A percentile compares a stretch with the other conserved stretches of the same genome.
These are phyloP conservation scores for Apophysomyces sp. DNA, from an alignment of 371 early-diverging fungal genomes.

Conservation along the genomic window DNA sequence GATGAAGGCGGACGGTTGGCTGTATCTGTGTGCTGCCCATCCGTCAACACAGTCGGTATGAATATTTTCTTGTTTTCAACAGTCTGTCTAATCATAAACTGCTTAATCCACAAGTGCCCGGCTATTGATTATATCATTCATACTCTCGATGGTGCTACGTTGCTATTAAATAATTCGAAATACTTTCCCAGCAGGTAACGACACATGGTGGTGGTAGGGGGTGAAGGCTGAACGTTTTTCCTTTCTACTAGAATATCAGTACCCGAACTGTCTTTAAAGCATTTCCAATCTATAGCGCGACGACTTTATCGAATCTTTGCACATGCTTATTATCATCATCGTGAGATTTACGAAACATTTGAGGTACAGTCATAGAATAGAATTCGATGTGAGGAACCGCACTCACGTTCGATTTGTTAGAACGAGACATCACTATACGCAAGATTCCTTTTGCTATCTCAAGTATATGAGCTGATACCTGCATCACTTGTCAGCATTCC, in stretches of 20 bases:
- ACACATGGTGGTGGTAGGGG: background rate
- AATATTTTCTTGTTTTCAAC: background rate
- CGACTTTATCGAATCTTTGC: constrained; percentile 95
- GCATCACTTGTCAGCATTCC: constrained; percentile 70
- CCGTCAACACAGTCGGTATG: constrained; percentile 75
- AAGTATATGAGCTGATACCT: constrained; percentile 62
- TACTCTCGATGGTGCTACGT: constrained; percentile 86
- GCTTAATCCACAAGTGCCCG: constrained; percentile 60
- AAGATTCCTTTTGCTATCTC: constrained; percentile 72
- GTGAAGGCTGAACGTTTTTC: background rate
- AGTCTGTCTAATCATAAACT: background rate
- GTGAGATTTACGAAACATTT: constrained; percentile 82
- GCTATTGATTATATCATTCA: constrained; percentile 94
- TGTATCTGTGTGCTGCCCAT: constrained; percentile 94
- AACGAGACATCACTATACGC: constrained; percentile 77
- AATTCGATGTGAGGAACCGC: background rate
- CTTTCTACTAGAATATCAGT: constrained; percentile 57
- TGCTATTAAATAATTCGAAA: constrained; percentile 74
- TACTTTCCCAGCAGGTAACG: constrained; percentile 75
- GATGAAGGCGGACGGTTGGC: constrained; percentile 93
- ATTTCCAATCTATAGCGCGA: constrained; percentile 86
- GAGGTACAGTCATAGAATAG: constrained; percentile 51
- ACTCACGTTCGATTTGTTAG: constrained; percentile 26
- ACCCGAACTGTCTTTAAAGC: constrained; percentile 73
- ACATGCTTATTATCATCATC: constrained; percentile 92